Evolutionary conservation across 2,329 filamentous ascomycete species (phyloP).

Genomic region (Apiospora marii): DNA sequence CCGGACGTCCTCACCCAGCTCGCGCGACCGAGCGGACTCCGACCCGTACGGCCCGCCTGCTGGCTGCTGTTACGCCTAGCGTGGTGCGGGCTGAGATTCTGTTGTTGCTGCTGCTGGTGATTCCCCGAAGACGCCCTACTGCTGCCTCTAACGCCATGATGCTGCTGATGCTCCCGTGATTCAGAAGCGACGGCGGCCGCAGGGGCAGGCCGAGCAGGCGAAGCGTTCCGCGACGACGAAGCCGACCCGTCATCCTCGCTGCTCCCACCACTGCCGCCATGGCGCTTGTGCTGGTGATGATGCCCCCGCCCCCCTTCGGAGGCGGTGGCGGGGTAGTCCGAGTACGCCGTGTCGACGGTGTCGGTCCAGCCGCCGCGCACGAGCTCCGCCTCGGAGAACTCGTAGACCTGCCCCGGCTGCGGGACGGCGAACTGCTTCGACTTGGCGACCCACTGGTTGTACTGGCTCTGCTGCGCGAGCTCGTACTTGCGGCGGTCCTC

Average conservation of each 20-base stretch:
- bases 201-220: conserved; percentile 4
- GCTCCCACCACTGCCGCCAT: conserved; percentile 33
- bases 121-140: conserved; percentile 30
- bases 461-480: conserved; percentile 67
- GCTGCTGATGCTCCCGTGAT: conserved; percentile 31
- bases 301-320: background rate
- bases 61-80: background rate
- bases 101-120: conserved; percentile 27
- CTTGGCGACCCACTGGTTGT: conserved; percentile 44
- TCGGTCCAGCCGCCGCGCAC: conserved; percentile 51
- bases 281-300: conserved; percentile 30
- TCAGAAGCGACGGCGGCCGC: background rate
- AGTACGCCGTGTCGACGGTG: conserved; percentile 44
- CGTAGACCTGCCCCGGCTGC: conserved; percentile 55
- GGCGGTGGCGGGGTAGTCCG: conserved; percentile 26
- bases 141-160: conserved; percentile 22
- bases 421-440: conserved; percentile 46
- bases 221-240: conserved; percentile 22
- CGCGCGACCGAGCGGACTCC: conserved; percentile 48
- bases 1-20: conserved; percentile 44
- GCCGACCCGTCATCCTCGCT: conserved; percentile 22
- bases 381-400: conserved; percentile 55
- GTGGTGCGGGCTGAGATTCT: background rate
- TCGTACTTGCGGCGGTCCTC: conserved; percentile 80
- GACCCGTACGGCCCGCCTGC: conserved; percentile 37